These are phyloP conservation scores for Kodamaea sp. DNA, from an alignment of 1,139 yeast species.

Conservation along the genomic window DNA sequence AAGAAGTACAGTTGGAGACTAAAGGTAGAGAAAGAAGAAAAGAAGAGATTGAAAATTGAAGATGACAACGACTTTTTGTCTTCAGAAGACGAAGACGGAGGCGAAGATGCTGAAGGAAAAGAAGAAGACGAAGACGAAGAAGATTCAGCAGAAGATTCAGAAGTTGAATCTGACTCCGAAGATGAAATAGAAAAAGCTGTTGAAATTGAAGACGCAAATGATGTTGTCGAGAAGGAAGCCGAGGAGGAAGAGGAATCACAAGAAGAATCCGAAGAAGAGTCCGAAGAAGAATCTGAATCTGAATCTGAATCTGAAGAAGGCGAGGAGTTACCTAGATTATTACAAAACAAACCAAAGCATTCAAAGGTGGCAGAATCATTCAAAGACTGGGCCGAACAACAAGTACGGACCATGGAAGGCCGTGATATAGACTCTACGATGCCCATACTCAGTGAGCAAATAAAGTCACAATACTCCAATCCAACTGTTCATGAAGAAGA, in stretches of 20 bases:
- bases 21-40: conserved; percentile 39
- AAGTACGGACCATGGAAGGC: conserved; percentile 60
- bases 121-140: conserved; percentile 17
- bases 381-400: conserved; percentile 63
- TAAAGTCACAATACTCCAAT: conserved; percentile 43
- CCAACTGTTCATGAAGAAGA: conserved; percentile 61
- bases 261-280: conserved; percentile 21
- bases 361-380: conserved; percentile 47
- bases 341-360: conserved; percentile 43
- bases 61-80: conserved; percentile 43
- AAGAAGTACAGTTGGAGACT: conserved; percentile 51
- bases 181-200: conserved; percentile 14
- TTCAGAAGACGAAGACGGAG: conserved; percentile 37
- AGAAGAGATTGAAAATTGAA: conserved; percentile 32
- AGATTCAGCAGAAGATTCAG: conserved; percentile 21
- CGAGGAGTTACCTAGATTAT: conserved; percentile 34
- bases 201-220: conserved; percentile 20
- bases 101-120: conserved; percentile 29
- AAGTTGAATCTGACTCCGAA: conserved; percentile 12
- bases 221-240: conserved; percentile 39
- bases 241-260: conserved; percentile 37
- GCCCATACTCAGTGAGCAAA: conserved; percentile 54
- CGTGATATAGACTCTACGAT: conserved; percentile 45
- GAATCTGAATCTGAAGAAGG: conserved; percentile 21
- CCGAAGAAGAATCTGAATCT: conserved; percentile 15